Conservation (phyloP, 2,329 filamentous ascomycete species). For the Aspergillus aculeatinus region DNA sequence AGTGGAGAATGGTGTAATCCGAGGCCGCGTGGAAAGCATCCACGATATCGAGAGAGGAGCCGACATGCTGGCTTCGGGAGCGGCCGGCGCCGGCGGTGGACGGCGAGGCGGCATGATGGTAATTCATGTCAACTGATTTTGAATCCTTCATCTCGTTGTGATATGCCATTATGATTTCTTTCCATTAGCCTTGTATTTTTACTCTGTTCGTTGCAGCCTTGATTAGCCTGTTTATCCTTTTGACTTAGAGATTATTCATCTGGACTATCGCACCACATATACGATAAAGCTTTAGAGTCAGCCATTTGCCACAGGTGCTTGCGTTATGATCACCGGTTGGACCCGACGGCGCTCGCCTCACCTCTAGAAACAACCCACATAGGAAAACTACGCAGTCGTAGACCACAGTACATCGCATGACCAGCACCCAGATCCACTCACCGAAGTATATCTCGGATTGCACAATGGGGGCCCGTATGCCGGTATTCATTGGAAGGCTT, state of each 20-base stretch:
- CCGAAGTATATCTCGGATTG: too few species aligned
- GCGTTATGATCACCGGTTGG: too few species aligned
- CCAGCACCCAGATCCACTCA: too few species aligned
- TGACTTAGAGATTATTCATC: too few species aligned
- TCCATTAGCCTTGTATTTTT: neutral
- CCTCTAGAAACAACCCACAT: too few species aligned
- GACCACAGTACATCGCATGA: too few species aligned
- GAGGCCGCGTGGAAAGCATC: constrained; percentile 33
- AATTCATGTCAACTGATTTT: constrained; percentile 28
- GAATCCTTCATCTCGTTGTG: too few species aligned
- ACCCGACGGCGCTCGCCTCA: too few species aligned
- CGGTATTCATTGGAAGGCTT: too few species aligned
- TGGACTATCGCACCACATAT: neutral
- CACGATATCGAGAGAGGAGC: constrained; percentile 36
- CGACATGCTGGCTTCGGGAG: constrained; percentile 34
- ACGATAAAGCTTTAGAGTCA: neutral
- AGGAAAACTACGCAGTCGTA: too few species aligned
- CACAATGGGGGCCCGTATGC: too few species aligned
- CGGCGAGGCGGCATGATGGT: constrained; percentile 34
- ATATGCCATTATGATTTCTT: neutral
- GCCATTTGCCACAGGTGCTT: too few species aligned
- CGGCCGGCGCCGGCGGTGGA: constrained; percentile 29
- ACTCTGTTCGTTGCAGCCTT: neutral
- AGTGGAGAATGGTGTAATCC: constrained; percentile 36
- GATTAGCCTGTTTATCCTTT: neutral